phyloP scores from a whole-genome alignment of 1,284 basidiomycete genomes.

The Hypsizygus ulmarius region DNA sequence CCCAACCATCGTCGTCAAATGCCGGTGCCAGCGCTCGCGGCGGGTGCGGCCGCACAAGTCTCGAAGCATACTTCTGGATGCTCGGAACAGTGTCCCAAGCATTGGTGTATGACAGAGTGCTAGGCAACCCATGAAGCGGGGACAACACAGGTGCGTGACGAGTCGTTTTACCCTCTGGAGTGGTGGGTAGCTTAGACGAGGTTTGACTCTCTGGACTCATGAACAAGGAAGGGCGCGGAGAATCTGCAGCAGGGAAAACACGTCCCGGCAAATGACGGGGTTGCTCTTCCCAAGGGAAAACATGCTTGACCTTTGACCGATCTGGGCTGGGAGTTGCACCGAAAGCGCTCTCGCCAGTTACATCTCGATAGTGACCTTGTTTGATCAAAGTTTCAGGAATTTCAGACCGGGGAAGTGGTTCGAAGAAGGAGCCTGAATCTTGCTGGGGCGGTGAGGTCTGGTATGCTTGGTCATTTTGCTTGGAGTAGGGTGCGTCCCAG shows the following conservation, averaged over 20 bases:
- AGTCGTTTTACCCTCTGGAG: constrained; percentile 30
- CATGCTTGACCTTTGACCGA: constrained; percentile 63
- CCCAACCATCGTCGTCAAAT: constrained; percentile 44
- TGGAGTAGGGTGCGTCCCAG: constrained; percentile 59
- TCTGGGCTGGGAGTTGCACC: constrained; percentile 59
- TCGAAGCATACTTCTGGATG: constrained; percentile 73
- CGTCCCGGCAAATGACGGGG: constrained; percentile 64
- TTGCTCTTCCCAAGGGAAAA: constrained; percentile 94
- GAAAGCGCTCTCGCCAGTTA: constrained; percentile 44
- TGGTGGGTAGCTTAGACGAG: constrained; percentile 31
- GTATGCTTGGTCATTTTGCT: constrained; percentile 36
- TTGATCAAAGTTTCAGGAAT: constrained; percentile 61
- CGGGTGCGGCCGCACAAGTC: constrained; percentile 52
- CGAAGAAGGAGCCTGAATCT: constrained; percentile 51
- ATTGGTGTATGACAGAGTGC: constrained; percentile 66
- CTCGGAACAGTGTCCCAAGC: constrained; percentile 82
- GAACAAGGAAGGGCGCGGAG: constrained; percentile 53
- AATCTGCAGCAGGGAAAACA: constrained; percentile 73
- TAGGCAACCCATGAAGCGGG: constrained; percentile 47
- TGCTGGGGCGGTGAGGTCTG: constrained; percentile 31
- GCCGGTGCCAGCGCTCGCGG: constrained; percentile 44
- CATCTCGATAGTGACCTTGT: constrained; percentile 63
- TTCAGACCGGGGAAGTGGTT: constrained; percentile 50
- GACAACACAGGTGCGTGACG: constrained; percentile 29
- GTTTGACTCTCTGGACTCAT: constrained; percentile 38